Conservation (phyloP, 306 rosid species). For the Glycyrrhiza uralensis region DNA sequence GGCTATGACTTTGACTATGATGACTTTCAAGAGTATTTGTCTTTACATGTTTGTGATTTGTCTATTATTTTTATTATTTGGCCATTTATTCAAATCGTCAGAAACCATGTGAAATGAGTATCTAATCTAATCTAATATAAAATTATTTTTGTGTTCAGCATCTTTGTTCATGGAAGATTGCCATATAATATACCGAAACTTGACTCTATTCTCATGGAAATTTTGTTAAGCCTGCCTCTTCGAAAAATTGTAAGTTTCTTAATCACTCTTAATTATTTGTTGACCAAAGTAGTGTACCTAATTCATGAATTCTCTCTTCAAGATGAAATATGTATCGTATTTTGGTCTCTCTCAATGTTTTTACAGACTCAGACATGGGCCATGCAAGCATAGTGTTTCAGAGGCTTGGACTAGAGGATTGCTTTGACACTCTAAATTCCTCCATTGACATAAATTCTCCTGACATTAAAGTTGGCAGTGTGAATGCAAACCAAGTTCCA, state of each 20-base stretch:
- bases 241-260: conserved; percentile 61
- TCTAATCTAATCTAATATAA: too few relatives aligned
- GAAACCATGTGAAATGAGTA: background rate
- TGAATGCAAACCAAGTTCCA: conserved; percentile 5
- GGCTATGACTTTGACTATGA: conserved; percentile 74
- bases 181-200: conserved; percentile 70
- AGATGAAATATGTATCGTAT: background rate
- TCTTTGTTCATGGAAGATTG: conserved; percentile 83
- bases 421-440: conserved; percentile 80
- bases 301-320: background rate
- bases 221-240: conserved; percentile 65
- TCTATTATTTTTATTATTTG: background rate
- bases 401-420: conserved; percentile 86
- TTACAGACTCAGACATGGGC: conserved; percentile 61
- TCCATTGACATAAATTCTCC: background rate
- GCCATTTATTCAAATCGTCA: background rate
- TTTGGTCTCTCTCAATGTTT: conserved; percentile 60
- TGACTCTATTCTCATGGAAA: conserved; percentile 67
- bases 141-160: conserved; percentile 27
- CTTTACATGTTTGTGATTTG: background rate
- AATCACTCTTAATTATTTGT: background rate
- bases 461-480: conserved; percentile 12
- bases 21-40: conserved; percentile 72
- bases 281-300: background rate
- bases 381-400: conserved; percentile 62